Conservation (phyloP, 176 grass and related monocot species). For the Raddia distichophylla region DNA sequence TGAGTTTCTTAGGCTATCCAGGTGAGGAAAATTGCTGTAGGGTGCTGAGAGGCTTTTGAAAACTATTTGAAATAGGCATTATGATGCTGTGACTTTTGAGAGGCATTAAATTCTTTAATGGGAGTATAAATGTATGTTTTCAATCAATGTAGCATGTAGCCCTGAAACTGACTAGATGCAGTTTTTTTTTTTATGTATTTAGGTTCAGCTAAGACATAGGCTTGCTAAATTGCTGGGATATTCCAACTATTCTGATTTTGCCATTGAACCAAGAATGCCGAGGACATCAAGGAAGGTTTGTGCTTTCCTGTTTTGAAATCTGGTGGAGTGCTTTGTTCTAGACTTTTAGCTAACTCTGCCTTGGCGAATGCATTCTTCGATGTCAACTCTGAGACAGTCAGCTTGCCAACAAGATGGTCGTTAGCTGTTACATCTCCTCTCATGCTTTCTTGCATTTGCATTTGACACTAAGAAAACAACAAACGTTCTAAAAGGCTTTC, state of each 20-base stretch:
- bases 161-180: constrained; percentile 31
- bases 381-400: constrained; percentile 15
- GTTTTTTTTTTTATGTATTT: constrained; percentile 35
- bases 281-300: constrained; percentile 80
- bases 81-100: not conserved
- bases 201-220: constrained; percentile 78
- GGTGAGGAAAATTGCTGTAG: not conserved
- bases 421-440: constrained; percentile 17
- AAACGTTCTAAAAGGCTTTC: constrained; percentile 27
- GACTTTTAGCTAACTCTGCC: constrained; percentile 28
- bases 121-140: constrained; percentile 16
- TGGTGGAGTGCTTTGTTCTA: not conserved
- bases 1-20: constrained; percentile 11
- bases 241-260: constrained; percentile 87
- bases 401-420: not conserved
- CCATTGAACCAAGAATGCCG: constrained; percentile 75
- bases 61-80: not conserved
- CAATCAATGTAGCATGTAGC: constrained; percentile 19
- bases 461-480: not conserved
- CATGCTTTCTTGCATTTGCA: constrained; percentile 26
- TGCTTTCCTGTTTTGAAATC: constrained; percentile 37
- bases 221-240: constrained; percentile 80
- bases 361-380: constrained; percentile 24
- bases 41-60: not conserved
- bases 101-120: constrained; percentile 5